phyloP scores from a whole-genome alignment of 805 yeast genomes.

The Barnettozyma pratensis region DNA sequence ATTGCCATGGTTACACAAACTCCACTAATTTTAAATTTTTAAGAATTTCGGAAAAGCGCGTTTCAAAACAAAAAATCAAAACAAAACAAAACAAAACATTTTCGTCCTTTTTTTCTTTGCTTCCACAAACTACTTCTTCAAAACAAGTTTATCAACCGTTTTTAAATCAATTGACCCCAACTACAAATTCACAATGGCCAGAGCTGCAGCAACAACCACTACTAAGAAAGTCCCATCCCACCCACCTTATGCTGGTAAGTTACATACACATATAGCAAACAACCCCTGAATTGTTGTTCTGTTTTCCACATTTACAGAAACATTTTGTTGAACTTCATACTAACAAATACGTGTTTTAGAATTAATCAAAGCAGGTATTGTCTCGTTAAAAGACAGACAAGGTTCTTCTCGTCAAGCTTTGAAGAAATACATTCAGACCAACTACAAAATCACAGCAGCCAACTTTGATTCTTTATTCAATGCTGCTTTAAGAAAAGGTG shows the following conservation, averaged over 20 bases:
- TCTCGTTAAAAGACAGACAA: constrained; percentile 69
- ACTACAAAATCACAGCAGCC: constrained; percentile 50
- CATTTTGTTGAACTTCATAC: neutral
- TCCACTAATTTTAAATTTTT: no score
- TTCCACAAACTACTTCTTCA: neutral
- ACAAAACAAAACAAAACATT: neutral
- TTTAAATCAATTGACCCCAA: neutral
- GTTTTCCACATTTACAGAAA: neutral
- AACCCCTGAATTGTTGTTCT: neutral
- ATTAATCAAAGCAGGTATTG: constrained; percentile 51
- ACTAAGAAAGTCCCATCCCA: constrained; percentile 23
- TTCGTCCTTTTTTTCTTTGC: neutral
- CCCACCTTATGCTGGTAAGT: constrained; percentile 25
- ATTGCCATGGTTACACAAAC: constrained; percentile 2
- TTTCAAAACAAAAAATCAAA: neutral
- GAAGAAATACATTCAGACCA: constrained; percentile 72
- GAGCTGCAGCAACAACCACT: constrained; percentile 13
- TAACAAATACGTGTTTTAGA: constrained; percentile 13
- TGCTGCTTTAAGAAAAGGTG: constrained; percentile 74
- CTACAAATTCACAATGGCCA: constrained; percentile 15
- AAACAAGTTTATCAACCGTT: neutral
- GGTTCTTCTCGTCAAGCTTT: constrained; percentile 85
- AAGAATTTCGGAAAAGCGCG: neutral
- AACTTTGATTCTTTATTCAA: constrained; percentile 76
- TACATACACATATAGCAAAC: no score